Base-by-base conservation (phyloP, 2,329 filamentous ascomycete species). In the Fusarium palustre region DNA sequence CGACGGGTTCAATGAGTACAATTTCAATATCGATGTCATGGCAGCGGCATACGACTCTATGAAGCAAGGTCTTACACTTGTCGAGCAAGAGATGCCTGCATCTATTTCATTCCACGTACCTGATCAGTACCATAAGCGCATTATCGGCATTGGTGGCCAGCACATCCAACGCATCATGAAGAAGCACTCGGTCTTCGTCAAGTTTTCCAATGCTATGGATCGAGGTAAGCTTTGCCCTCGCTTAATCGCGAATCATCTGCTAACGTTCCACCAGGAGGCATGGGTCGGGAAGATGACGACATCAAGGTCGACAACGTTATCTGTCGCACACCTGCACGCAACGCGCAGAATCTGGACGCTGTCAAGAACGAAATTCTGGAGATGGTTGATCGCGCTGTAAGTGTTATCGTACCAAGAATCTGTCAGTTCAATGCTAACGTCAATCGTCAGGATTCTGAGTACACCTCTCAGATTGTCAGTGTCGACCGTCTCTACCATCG, bases 111-210 rank as follows among this genome's bases (percentile, higher is more conserved):
- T 99, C 86, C 96, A 99, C 76, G 96, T 99, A 30, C 96, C 96
- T 5, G 96, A 99, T 76, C 96, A 98, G 80, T 99, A 99, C 78
- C 96, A 99, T 82, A 99, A 99, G 84, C 94, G 96, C 49, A 99
- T 99, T 76, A 99, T 99, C 69, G 96, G 96, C 54, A 98, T 99
- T 75, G 96, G 96, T 65, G 96, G 96, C 12, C 95, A 98, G 79
- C 96, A 99, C 77, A 99, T 99, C 72, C 96, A 99, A 80, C 93
- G 95, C 57, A 98, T 99, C 83, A 99, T 99, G 96, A 98, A 99
- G 85, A 98, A 98, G 82, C 97, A 99, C 81, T 98, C 96, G 0
- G 96, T 99, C 72, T 99, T 99, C 75, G 96, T 99, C 83, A 99
- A 99, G 79, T 99, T 99, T 77, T 97, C 94, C 70, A 99, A 99